Percentiles rank a stretch among this genome's conserved stretches.
Conservation (phyloP, 805 yeast species). For the Cyberlindnera meyerae region DNA sequence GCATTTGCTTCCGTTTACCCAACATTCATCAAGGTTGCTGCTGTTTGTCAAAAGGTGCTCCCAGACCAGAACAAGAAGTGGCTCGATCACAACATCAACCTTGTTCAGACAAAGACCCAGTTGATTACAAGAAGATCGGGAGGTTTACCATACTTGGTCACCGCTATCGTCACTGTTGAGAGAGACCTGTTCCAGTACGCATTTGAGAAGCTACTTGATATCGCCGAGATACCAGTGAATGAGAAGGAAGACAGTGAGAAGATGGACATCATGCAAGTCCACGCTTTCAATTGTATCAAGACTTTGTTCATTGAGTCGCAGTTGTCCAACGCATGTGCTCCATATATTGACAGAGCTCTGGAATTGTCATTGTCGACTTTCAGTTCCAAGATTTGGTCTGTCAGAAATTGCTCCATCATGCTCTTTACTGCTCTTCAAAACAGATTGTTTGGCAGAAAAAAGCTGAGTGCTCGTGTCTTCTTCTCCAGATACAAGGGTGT, state of each 20-base stretch:
- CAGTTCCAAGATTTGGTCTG: slow-evolving; percentile 70
- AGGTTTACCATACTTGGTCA: slow-evolving; percentile 76
- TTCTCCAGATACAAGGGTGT: slow-evolving; percentile 61
- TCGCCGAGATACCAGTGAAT: slow-evolving; percentile 49
- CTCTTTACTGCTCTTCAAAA: slow-evolving; percentile 80
- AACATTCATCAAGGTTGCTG: slow-evolving; percentile 63
- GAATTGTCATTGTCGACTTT: slow-evolving; percentile 59
- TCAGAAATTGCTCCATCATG: slow-evolving; percentile 92
- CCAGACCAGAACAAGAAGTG: slow-evolving; percentile 45
- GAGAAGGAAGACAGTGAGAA: slow-evolving; percentile 45
- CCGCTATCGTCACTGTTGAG: slow-evolving; percentile 56
- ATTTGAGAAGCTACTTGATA: slow-evolving; percentile 43
- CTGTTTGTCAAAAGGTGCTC: slow-evolving; percentile 41
- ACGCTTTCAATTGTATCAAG: slow-evolving; percentile 83
- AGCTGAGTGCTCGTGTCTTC: slow-evolving; percentile 57
- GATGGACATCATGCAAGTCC: slow-evolving; percentile 84
- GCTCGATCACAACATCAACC: slow-evolving; percentile 51
- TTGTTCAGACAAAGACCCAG: slow-evolving; percentile 55
- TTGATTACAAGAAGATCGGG: slow-evolving; percentile 87
- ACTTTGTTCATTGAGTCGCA: slow-evolving; percentile 69
- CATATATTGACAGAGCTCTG: slow-evolving; percentile 53
- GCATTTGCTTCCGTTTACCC: slow-evolving; percentile 89
- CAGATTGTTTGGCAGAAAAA: slow-evolving; percentile 65
- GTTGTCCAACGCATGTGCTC: slow-evolving; percentile 48
- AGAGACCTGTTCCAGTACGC: slow-evolving; percentile 44